Evolutionary conservation across 768 basidiomycete genomes (phyloP), one percentile per base, ranked within the genome.

Genomic region (Russula virescens): DNA sequence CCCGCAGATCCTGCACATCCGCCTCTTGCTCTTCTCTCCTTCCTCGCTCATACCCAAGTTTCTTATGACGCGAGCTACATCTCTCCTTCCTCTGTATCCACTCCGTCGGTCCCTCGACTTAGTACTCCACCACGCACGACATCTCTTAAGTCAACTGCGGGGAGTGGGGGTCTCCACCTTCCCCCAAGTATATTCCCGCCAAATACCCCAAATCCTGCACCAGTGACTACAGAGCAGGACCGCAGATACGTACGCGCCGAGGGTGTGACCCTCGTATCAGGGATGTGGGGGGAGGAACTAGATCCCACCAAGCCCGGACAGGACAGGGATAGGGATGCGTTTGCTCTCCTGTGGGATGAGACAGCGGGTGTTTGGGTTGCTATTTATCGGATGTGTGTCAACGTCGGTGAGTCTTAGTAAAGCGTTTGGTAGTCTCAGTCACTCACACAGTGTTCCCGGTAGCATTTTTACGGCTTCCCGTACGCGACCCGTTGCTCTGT

Each of bases 51-150:
- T 71, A 73, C 88, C 8, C 88, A 94, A 74, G 77, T 93, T 18
- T 84, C 91, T 8, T 79, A 93, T 50, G 91, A 93, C 60, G 89
- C 91, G 2, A 85, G 84, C 2, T 95, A 93, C 69, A 88, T 90
- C 52, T 82, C 88, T 2, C 77, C 81, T 42, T 71, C 76, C 77
- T 21, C 70, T 65, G 31, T 69, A 35, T 28, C 66, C 70, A 40
- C 72, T 63, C 52, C 74, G 71, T 45, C 79, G 75, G 19, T 68
- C 71, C 76, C 38, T 70, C 77, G 47, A 73, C 75, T 59, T 26
- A 66, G 47, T 47, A 63, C 68, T 66, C 79, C 49, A 71, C 84
- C 86, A 21, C 80, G 85, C 13, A 78, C 81, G 3, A 76, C 78
- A n/a, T 80, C 82, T 21, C 71, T 82, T 55, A 74, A 75, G 56